Evolutionary conservation across 164 flowering plant genomes (phyloP), one percentile per base, ranked within the genome.

Genomic region (Protea cynaroides): DNA sequence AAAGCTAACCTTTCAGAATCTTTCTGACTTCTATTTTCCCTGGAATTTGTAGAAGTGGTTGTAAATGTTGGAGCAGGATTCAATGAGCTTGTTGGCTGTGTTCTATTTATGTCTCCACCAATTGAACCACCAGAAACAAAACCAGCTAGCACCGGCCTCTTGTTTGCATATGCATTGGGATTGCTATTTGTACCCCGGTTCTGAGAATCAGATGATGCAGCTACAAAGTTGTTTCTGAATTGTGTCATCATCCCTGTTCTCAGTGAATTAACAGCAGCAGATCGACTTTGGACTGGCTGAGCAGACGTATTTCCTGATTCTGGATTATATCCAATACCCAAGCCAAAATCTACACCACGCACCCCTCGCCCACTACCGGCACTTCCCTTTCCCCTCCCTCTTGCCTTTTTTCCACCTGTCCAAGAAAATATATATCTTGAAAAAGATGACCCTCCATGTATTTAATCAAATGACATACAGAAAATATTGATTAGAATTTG

Each of bases 51-150:
- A 53, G 21, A 36, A 29, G 56, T 60, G 25, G 59, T 56, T 12
- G 69, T 85, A 21, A 84, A 65, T n/a, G 63, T 58, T 44, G 83
- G 69, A 69, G 84, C 34, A 60, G 79, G 51, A 72, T 40, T 67
- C 21, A 59, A 59, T 38, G 83, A 56, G 61, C 66, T 78, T 49
- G 68, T 62, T 67, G 80, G 49, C 65, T 68, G 86, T 57, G 81
- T 22, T 69, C 71, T 71, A 58, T 58, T 61, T 14, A 61, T 38
- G 43, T 84, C 95, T 34, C 95, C 95, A 44, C 97, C 98, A 34
- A 94, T 94, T 10, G 93, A 79, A 57, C 98, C 97, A 69, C 96
- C 98, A 69, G 98, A 86, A 53, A 90, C 96, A 80, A 94, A 94
- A 25, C 98, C 98, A 53, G 71, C n/a, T 21, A 94, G 69, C 14